phyloP scores from a whole-genome alignment of 805 yeast genomes.

The Cyberlindnera xishuangbannaensis region DNA sequence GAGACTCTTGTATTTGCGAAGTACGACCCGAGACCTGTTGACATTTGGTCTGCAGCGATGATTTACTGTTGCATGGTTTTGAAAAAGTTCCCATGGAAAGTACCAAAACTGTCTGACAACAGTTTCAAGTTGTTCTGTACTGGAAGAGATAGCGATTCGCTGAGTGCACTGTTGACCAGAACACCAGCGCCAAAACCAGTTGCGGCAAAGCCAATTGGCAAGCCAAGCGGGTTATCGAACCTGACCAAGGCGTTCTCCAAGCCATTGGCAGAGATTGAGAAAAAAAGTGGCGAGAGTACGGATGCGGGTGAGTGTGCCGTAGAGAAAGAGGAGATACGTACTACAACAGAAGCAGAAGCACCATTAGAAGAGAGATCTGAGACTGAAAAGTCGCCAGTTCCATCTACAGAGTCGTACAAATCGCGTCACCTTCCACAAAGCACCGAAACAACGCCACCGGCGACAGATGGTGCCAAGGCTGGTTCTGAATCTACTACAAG shows the following conservation, averaged over 20 bases:
- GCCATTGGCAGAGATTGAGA: conserved; percentile 20
- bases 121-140: conserved; percentile 80
- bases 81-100: conserved; percentile 92
- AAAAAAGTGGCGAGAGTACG: no score
- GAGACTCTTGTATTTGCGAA: conserved; percentile 79
- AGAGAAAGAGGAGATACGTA: no score
- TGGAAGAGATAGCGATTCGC: conserved; percentile 60
- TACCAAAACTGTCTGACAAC: conserved; percentile 75
- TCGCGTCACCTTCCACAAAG: no score
- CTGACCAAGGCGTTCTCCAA: conserved; percentile 23
- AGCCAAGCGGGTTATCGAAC: conserved; percentile 22
- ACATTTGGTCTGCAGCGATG: conserved; percentile 89
- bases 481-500: conserved; percentile 4
- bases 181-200: conserved; percentile 43
- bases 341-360: neutral
- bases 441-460: neutral
- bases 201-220: conserved; percentile 18
- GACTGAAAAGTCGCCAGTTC: conserved; percentile 10
- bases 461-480: neutral
- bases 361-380: neutral
- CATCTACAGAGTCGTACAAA: conserved; percentile 12
- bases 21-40: conserved; percentile 91
- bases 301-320: no score
- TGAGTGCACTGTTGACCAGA: conserved; percentile 54
- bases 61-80: conserved; percentile 89